phyloP scores from a whole-genome alignment of 371 early-diverging fungal genomes.

The Batrachochytrium dendrobatidis region DNA sequence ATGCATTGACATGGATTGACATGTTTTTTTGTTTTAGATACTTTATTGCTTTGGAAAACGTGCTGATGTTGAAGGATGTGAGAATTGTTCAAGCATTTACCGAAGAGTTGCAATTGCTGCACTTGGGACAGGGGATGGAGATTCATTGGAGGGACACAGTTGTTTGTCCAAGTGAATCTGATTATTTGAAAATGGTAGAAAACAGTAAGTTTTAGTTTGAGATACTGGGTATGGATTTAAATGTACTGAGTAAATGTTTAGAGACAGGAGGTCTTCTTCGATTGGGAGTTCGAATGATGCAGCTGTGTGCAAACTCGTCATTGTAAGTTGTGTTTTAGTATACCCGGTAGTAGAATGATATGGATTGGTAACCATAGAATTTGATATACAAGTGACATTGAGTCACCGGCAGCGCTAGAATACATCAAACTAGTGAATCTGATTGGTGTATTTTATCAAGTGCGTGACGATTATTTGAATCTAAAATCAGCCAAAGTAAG shows the following conservation, averaged over 20 bases:
- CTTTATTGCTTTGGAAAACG: constrained; percentile 79
- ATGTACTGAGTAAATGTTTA: constrained; percentile 5
- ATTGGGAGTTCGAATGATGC: background rate
- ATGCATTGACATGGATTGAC: background rate
- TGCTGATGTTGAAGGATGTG: constrained; percentile 59
- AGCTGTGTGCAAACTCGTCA: background rate
- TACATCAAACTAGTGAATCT: constrained; percentile 74
- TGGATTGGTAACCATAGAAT: too few species aligned
- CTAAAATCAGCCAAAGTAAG: constrained; percentile 68
- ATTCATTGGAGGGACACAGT: constrained; percentile 81
- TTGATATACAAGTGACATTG: too few species aligned
- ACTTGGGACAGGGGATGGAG: constrained; percentile 93
- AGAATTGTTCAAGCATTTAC: constrained; percentile 72
- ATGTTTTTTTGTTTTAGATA: constrained; percentile 42
- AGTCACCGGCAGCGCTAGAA: too few species aligned
- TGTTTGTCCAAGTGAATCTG: constrained; percentile 76
- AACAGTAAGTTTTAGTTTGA: constrained; percentile 59
- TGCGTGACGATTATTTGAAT: constrained; percentile 95
- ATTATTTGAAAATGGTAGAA: constrained; percentile 83
- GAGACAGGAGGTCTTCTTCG: constrained; percentile 2
- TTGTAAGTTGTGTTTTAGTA: background rate
- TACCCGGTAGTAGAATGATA: too few species aligned
- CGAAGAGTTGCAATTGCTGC: constrained; percentile 82
- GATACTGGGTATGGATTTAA: too few species aligned
- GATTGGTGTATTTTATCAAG: constrained; percentile 89